A percentile compares a stretch with the other conserved stretches of the same genome.
phyloP scores from a whole-genome alignment of 2,329 filamentous ascomycete genomes.

The Exophiala bonariae region DNA sequence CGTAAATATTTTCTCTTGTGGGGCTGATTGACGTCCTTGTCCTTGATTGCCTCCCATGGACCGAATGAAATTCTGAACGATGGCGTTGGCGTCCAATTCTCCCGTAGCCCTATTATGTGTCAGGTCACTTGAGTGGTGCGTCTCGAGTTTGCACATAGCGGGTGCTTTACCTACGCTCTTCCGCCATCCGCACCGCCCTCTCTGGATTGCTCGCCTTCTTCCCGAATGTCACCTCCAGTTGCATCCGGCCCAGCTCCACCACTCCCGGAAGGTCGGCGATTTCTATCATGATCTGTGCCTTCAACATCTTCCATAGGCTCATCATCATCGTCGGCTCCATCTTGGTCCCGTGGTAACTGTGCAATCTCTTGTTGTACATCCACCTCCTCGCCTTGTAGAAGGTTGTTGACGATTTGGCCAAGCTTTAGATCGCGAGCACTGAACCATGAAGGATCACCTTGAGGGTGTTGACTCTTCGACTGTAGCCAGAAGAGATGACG shows the following conservation, averaged over 20 bases:
- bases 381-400: slow-evolving; percentile 87
- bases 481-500: slow-evolving; percentile 96
- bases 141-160: slow-evolving; percentile 9
- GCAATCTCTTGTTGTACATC: slow-evolving; percentile 74
- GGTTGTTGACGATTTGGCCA: slow-evolving; percentile 78
- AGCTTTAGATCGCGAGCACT: slow-evolving; percentile 84
- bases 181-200: slow-evolving; percentile 95
- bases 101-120: slow-evolving; percentile 57
- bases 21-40: slow-evolving; percentile 44
- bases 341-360: slow-evolving; percentile 53
- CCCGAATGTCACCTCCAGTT: slow-evolving; percentile 85
- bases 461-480: slow-evolving; percentile 75
- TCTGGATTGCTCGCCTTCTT: slow-evolving; percentile 83
- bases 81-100: slow-evolving; percentile 68
- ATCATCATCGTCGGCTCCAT: slow-evolving; percentile 58
- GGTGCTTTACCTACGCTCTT: slow-evolving; percentile 89
- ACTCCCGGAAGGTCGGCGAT: slow-evolving; percentile 60
- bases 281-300: slow-evolving; percentile 58
- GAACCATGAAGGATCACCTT: slow-evolving; percentile 73
- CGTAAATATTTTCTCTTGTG: slow-evolving; percentile 69
- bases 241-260: slow-evolving; percentile 84
- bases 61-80: slow-evolving; percentile 84
- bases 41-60: slow-evolving; percentile 66
- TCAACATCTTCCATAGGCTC: slow-evolving; percentile 80
- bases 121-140: neutral